A percentile compares a stretch with the other conserved stretches of the same genome.
phyloP scores from a whole-genome alignment of 176 grass and related monocot species.

The Typha latifolia region DNA sequence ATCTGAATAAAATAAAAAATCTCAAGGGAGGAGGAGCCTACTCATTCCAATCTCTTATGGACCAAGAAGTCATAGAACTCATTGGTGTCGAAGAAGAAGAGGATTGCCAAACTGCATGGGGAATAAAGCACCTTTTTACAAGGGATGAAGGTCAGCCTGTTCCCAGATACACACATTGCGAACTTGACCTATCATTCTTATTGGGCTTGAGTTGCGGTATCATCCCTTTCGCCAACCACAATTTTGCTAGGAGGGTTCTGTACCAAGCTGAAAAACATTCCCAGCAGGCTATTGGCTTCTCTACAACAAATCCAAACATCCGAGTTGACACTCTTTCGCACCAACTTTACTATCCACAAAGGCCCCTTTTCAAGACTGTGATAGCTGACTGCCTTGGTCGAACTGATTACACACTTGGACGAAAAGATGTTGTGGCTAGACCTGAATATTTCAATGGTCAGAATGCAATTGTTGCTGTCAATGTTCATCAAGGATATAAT shows the following conservation, averaged over 20 bases:
- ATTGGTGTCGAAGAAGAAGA: conserved; percentile 97
- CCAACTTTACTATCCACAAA: conserved; percentile 91
- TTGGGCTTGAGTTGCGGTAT: conserved; percentile 82
- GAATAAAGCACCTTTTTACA: conserved; percentile 55
- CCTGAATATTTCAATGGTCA: conserved; percentile 95
- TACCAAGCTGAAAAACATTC: conserved; percentile 94
- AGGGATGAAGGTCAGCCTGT: conserved; percentile 25
- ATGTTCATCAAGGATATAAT: conserved; percentile 95
- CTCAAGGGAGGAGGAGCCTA: conserved; percentile 38
- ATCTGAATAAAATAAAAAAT: conserved; percentile 70
- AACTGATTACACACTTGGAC: conserved; percentile 44
- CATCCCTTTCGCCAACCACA: conserved; percentile 92
- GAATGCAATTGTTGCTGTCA: conserved; percentile 93
- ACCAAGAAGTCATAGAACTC: conserved; percentile 84
- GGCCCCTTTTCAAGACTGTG: conserved; percentile 82
- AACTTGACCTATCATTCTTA: conserved; percentile 78
- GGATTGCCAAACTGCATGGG: conserved; percentile 72
- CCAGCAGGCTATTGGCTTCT: conserved; percentile 93
- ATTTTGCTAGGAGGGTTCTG: conserved; percentile 84
- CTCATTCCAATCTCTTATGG: conserved; percentile 67
- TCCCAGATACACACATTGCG: conserved; percentile 67
- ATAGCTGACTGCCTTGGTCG: conserved; percentile 66
- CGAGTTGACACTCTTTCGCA: conserved; percentile 87
- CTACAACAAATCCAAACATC: conserved; percentile 71
- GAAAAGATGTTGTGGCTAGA: conserved; percentile 43